Percentiles rank a stretch among this genome's conserved stretches.
Conservation (phyloP, 495 filamentous ascomycete genomes). For the Hypoxylon fuscum region DNA sequence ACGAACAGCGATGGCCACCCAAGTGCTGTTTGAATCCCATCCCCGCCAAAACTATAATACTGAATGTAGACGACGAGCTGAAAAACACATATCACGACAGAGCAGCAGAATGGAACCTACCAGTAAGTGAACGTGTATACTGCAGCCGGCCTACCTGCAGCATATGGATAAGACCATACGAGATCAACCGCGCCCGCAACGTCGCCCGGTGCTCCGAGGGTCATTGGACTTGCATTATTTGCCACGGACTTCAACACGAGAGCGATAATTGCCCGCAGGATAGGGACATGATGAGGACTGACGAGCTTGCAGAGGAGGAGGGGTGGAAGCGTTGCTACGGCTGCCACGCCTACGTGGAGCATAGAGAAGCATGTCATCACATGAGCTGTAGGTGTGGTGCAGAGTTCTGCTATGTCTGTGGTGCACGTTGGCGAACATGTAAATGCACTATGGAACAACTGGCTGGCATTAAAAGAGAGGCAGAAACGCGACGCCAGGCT, state of each 20-base stretch:
- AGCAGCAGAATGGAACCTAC: slow-evolving; percentile 48
- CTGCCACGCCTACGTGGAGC: slow-evolving; percentile 49
- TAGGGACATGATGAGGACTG: slow-evolving; percentile 39
- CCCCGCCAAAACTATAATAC: slow-evolving; percentile 42
- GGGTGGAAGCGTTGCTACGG: slow-evolving; percentile 50
- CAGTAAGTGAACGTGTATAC: slow-evolving; percentile 50
- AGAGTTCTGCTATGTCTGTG: slow-evolving; percentile 64
- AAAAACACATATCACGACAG: slow-evolving; percentile 39
- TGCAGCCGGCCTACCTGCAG: slow-evolving; percentile 42
- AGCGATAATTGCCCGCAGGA: slow-evolving; percentile 48
- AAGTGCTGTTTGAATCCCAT: slow-evolving; percentile 56
- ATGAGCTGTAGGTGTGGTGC: slow-evolving; percentile 62
- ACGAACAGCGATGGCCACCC: slow-evolving; percentile 55
- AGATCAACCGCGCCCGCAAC: slow-evolving; percentile 33
- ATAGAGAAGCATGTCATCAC: slow-evolving; percentile 59
- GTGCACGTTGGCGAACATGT: slow-evolving; percentile 50
- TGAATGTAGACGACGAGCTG: slow-evolving; percentile 36
- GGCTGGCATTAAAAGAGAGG: slow-evolving; percentile 30
- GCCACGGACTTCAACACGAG: slow-evolving; percentile 45
- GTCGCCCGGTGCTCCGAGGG: slow-evolving; percentile 46
- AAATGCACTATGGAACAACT: slow-evolving; percentile 47
- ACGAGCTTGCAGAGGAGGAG: slow-evolving; percentile 50
- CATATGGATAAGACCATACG: slow-evolving; percentile 42
- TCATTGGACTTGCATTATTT: slow-evolving; percentile 50
- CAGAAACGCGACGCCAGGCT: slow-evolving; percentile 29